Evolutionary conservation across 495 filamentous ascomycete genomes (phyloP), one percentile per base, ranked within the genome.

Genomic region (Aspergillus hancockii): DNA sequence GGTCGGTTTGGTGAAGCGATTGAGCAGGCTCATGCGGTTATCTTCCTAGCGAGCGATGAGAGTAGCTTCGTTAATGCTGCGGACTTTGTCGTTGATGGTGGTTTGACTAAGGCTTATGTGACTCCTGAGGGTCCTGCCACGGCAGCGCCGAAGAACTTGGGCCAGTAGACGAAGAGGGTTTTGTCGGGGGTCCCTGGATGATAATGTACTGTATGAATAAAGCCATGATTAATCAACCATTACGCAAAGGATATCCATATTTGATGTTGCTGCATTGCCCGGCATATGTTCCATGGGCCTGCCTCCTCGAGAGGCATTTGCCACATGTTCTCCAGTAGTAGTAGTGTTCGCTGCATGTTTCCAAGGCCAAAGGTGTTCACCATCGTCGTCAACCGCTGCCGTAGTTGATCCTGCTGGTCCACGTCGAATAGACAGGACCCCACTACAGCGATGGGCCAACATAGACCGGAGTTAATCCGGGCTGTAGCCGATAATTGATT

Each of bases 1-100:
- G 94, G 94, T n/a, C 83, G 94, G 14, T 98, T 98, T 66, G 94
- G 94, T 21, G 94, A 98, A 77, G 88, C 95, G 8, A 83, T 98
- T 61, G 94, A 98, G 75, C 92, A 95, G 76, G 94, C 94, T 3
- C 88, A 96, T 46, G 95, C 93, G 9, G 94, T 97, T 1, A 63
- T 98, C 18, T 98, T 97, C 74, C 77, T 98, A 52, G 94, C 94
- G 3, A 94, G 89, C 63, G 94, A 98, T 66, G 94, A 98, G 72
- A 88, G 88, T 68, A 90, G 90, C 74, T 98, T 97, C 62, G 88
- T 97, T 49, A 98, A 94, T 59, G 94, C 90, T 3, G 83, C 86
- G 50, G 94, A 98, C 63, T 95, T 98, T 76, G 86, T 93, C 8
- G 93, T 98, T n/a, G 94, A 98, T 66, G 93, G 93, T 43, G 94